Evolutionary conservation across 768 basidiomycete species (phyloP).

Genomic region (Leccinum disarticulatum): DNA sequence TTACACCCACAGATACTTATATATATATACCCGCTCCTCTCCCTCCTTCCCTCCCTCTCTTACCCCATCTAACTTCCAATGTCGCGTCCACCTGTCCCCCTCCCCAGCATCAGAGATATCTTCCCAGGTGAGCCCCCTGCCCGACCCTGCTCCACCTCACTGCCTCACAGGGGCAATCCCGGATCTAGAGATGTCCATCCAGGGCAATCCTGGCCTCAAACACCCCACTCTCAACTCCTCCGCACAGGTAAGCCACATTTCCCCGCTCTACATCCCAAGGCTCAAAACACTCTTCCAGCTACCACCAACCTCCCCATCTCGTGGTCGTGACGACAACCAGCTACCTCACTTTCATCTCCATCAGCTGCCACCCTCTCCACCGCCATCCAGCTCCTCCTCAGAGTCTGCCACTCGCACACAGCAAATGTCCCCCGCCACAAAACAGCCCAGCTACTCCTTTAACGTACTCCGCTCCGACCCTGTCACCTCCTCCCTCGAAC

Average conservation of each 20-base stretch:
- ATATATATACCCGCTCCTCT: conserved; percentile 14
- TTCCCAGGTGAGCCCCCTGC: conserved; percentile 45
- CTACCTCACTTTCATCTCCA: conserved; percentile 6
- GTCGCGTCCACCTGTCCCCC: conserved; percentile 31
- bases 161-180: conserved; percentile 10
- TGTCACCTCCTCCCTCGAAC: conserved; percentile 41
- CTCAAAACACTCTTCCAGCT: not conserved
- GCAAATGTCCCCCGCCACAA: conserved; percentile 12
- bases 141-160: not conserved
- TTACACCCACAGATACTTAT: conserved; percentile 3
- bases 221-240: not conserved
- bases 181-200: conserved; percentile 25
- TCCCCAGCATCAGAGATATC: conserved; percentile 56
- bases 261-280: conserved; percentile 9
- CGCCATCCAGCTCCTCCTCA: conserved; percentile 30
- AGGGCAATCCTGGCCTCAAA: conserved; percentile 4
- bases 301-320: not conserved
- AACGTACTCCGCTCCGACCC: conserved; percentile 47
- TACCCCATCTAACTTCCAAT: conserved; percentile 3
- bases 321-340: not conserved
- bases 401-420: conserved; percentile 26
- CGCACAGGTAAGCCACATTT: conserved; percentile 7
- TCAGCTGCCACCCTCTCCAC: conserved; percentile 22
- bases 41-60: not conserved
- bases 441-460: conserved; percentile 36